These are phyloP conservation scores for Melaleuca alternifolia DNA, from an alignment of 345 rosid species.

Conservation along the genomic window DNA sequence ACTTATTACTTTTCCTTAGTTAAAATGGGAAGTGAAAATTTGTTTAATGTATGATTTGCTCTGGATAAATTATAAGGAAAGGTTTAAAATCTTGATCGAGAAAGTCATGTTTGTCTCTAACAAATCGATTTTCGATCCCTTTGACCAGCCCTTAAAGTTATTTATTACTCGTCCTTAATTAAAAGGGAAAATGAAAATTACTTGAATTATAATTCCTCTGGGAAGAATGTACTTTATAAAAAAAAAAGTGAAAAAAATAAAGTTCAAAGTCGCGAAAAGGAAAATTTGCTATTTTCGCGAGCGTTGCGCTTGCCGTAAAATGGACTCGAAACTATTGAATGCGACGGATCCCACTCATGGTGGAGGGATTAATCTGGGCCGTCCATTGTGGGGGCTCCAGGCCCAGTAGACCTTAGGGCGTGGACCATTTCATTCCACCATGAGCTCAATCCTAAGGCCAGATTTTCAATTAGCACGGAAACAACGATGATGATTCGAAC, in stretches of 20 bases:
- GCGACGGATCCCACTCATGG: not conserved
- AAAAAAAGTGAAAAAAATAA: too few relatives aligned
- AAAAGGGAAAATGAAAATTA: too few relatives aligned
- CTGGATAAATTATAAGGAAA: not conserved
- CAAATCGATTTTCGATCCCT: too few relatives aligned
- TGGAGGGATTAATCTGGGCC: not conserved
- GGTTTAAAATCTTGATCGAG: not conserved
- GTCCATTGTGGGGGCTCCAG: not conserved
- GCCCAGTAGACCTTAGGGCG: not conserved
- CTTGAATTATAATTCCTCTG: too few relatives aligned
- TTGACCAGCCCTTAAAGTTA: too few relatives aligned
- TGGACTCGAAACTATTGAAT: not conserved
- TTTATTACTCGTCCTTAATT: too few relatives aligned
- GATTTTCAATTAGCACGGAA: not conserved
- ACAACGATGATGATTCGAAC: not conserved
- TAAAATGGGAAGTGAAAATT: not conserved
- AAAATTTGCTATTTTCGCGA: not conserved
- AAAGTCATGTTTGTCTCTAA: not conserved
- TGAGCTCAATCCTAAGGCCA: not conserved
- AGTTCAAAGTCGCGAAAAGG: not conserved
- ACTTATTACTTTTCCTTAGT: not conserved
- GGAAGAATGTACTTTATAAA: too few relatives aligned
- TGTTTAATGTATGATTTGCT: not conserved
- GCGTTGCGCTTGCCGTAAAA: not conserved
- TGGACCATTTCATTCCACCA: not conserved